phyloP scores from a whole-genome alignment of 495 filamentous ascomycete species.

The Aspergillus sclerotioniger region DNA sequence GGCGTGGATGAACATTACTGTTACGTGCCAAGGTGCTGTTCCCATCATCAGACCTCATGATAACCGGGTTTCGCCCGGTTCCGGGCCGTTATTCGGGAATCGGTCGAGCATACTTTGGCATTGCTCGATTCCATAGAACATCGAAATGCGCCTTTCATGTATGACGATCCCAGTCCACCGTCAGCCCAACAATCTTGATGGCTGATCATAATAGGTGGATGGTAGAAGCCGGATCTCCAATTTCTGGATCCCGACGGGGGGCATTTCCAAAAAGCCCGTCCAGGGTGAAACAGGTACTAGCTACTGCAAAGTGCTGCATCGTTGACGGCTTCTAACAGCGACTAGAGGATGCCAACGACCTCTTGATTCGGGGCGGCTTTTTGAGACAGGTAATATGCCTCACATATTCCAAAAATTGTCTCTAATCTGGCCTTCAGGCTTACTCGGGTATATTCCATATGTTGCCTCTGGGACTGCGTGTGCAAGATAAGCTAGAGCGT shows the following conservation, averaged over 20 bases:
- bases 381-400: constrained; percentile 61
- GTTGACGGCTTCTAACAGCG: neutral
- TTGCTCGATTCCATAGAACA: constrained; percentile 15
- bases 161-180: constrained; percentile 3
- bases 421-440: constrained; percentile 46
- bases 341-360: constrained; percentile 65
- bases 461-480: constrained; percentile 81
- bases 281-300: constrained; percentile 42
- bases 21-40: neutral
- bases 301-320: neutral
- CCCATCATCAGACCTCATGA: constrained; percentile 20
- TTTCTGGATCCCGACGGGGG: constrained; percentile 76
- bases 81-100: constrained; percentile 24
- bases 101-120: constrained; percentile 21
- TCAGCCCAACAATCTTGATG: neutral
- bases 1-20: neutral
- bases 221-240: constrained; percentile 63
- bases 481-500: constrained; percentile 83
- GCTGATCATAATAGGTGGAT: constrained; percentile 43
- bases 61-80: constrained; percentile 22
- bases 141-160: constrained; percentile 26
- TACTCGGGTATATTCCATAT: constrained; percentile 92
- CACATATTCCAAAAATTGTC: neutral
- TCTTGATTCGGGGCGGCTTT: constrained; percentile 75
- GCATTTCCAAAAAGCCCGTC: constrained; percentile 56